Percentiles rank a stretch among this genome's conserved stretches.
phyloP scores from a whole-genome alignment of 495 filamentous ascomycete species.

The Annulohypoxylon maeteangense region DNA sequence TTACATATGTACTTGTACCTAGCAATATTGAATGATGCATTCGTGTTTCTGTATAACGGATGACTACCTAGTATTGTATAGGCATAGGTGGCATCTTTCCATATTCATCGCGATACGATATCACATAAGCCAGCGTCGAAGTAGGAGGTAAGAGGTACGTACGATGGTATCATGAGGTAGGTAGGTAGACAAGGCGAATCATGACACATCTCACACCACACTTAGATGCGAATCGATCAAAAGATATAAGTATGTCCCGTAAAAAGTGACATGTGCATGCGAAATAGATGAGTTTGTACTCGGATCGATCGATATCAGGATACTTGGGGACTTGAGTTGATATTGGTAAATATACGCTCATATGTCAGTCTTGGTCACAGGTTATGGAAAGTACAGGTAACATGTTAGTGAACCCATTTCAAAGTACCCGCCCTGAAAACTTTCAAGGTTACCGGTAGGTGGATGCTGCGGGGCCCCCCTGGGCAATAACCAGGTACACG shows the following conservation, averaged over 20 bases:
- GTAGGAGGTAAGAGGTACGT: slow-evolving; percentile 1
- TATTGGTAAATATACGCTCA: background rate
- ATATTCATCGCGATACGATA: background rate
- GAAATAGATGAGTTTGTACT: background rate
- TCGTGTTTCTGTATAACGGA: background rate
- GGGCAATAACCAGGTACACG: background rate
- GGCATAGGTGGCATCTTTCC: slow-evolving; percentile 13
- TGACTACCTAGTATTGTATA: too few relatives aligned
- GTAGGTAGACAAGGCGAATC: slow-evolving; percentile 20
- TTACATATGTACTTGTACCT: background rate
- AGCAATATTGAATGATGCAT: background rate
- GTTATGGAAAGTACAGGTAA: background rate
- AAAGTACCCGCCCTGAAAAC: background rate
- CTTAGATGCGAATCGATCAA: background rate
- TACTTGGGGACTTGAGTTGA: background rate
- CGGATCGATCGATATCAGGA: background rate
- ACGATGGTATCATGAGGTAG: slow-evolving; percentile 31
- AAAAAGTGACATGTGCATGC: slow-evolving; percentile 2
- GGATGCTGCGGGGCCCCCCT: background rate
- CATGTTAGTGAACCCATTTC: background rate
- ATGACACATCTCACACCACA: slow-evolving; percentile 36
- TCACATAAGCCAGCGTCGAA: slow-evolving; percentile 1
- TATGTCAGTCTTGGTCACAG: background rate
- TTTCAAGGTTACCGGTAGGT: too few relatives aligned
- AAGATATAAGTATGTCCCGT: background rate